phyloP scores from a whole-genome alignment of 805 yeast species.

The Candida ponderosae region DNA sequence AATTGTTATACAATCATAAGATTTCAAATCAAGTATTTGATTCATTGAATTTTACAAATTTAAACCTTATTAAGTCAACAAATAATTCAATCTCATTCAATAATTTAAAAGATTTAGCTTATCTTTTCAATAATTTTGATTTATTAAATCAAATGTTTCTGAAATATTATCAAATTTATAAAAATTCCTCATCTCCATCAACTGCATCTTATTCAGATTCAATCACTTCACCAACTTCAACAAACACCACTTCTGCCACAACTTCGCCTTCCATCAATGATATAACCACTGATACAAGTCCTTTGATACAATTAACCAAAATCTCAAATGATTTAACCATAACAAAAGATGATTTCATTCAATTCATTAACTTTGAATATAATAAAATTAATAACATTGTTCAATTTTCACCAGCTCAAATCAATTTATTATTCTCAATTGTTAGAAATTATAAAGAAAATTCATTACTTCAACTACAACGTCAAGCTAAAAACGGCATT shows the following conservation, averaged over 20 bases:
- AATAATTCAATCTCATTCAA: constrained; percentile 26
- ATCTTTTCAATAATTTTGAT: constrained; percentile 31
- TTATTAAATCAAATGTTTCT: constrained; percentile 28
- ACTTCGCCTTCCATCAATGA: too few relatives aligned
- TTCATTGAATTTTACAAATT: constrained; percentile 23
- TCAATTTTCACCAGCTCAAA: constrained; percentile 34
- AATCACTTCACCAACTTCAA: too few relatives aligned
- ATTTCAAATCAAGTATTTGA: constrained; percentile 26
- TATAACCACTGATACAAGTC: too few relatives aligned
- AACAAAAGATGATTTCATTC: constrained; percentile 26
- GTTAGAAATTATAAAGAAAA: constrained; percentile 25
- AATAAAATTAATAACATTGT: constrained; percentile 32
- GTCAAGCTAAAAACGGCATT: too few relatives aligned
- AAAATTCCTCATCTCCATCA: constrained; percentile 1
- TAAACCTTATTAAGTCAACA: constrained; percentile 18
- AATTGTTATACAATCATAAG: constrained; percentile 28
- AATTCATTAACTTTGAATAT: constrained; percentile 26
- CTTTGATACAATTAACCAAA: constrained; percentile 9
- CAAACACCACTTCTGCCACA: too few relatives aligned
- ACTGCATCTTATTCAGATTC: too few relatives aligned
- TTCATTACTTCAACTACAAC: constrained; percentile 2
- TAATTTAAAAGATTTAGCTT: constrained; percentile 29
- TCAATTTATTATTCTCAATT: constrained; percentile 27
- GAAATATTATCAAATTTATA: constrained; percentile 23
- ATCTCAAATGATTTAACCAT: constrained; percentile 10